Percentiles rank a stretch among this genome's conserved stretches.
These are phyloP conservation scores for maize (Zea mays) DNA, from an alignment of 176 grass and related monocot species.

Conservation along the genomic window Zm-B73-REFERENCE-NAM-5.0 NC_050098.1:3503001-3503500, in stretches of 20 bases:
- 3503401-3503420: conserved; percentile 77
- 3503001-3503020: background rate
- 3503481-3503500: background rate
- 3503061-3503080: background rate
- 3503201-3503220: background rate
- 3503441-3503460: conserved; percentile 7
- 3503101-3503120: background rate
- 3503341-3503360: conserved; percentile 9
- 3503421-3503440: conserved; percentile 75
- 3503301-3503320: background rate
- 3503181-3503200: background rate
- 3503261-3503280: background rate
- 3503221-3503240: background rate
- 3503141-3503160: background rate
- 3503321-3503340: conserved; percentile 28
- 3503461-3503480: background rate
- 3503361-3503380: conserved; percentile 39
- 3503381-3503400: conserved; percentile 72
- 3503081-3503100: background rate
- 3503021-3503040: background rate
- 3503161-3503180: background rate
- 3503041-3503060: background rate
- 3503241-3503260: background rate
- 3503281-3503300: background rate
- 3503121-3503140: background rate